Conservation (phyloP, 1,284 basidiomycete genomes). For the Volvariella volvacea region DNA sequence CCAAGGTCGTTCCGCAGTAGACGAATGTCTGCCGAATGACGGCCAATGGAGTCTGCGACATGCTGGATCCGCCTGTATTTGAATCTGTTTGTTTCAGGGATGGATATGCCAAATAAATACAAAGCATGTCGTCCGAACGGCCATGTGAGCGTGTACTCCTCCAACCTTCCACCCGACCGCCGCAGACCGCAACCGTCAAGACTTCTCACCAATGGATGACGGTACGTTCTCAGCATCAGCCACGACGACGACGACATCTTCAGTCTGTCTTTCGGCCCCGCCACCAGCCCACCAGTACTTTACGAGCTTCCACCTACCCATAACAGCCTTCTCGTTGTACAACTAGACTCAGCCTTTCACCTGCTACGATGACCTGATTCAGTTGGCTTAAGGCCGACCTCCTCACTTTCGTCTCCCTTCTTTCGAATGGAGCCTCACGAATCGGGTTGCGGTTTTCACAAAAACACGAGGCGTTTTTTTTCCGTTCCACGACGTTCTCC, state of each 20-base stretch:
- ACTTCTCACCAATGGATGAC: slow-evolving; percentile 56
- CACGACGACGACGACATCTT: slow-evolving; percentile 35
- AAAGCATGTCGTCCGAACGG: no score
- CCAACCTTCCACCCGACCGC: background rate
- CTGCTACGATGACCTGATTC: slow-evolving; percentile 9
- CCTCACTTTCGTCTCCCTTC: slow-evolving; percentile 11
- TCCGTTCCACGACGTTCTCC: slow-evolving; percentile 6
- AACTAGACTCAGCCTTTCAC: background rate
- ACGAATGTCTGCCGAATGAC: no score
- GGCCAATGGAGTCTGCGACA: no score
- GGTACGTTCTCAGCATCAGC: slow-evolving; percentile 76
- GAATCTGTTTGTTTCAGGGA: background rate
- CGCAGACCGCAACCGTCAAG: slow-evolving; percentile 2
- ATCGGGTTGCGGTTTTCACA: background rate
- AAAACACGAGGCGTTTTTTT: slow-evolving; percentile 3
- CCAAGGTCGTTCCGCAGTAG: no score
- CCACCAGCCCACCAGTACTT: slow-evolving; percentile 12
- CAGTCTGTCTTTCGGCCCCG: slow-evolving; percentile 18
- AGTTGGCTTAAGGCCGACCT: slow-evolving; percentile 28
- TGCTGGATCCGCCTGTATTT: no score
- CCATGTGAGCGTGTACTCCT: no score
- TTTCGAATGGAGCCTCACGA: background rate
- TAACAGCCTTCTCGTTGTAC: slow-evolving; percentile 4
- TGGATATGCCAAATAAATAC: background rate
- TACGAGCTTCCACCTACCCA: slow-evolving; percentile 6